These are phyloP conservation scores for Exidia glandulosa DNA, from an alignment of 768 basidiomycete genomes.

Conservation along the genomic window DNA sequence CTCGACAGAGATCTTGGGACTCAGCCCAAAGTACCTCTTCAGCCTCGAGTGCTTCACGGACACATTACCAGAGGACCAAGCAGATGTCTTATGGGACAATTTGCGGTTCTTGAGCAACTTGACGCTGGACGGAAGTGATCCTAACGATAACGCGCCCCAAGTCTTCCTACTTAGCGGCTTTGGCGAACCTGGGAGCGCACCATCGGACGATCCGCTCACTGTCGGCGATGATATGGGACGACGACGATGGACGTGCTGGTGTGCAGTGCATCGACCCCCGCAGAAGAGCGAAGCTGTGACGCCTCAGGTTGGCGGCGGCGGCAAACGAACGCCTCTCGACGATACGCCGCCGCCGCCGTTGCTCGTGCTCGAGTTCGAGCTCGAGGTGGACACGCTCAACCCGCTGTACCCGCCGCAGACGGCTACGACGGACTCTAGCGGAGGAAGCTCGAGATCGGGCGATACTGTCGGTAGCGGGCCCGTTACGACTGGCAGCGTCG, in stretches of 20 bases:
- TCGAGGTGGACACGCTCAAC: slow-evolving; percentile 58
- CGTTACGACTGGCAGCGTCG: no score
- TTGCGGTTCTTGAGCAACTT: slow-evolving; percentile 53
- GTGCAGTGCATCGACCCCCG: slow-evolving; percentile 47
- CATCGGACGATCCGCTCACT: slow-evolving; percentile 16
- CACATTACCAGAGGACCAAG: slow-evolving; percentile 53
- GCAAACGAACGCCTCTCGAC: not conserved
- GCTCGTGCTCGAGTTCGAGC: slow-evolving; percentile 71
- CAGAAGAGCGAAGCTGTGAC: slow-evolving; percentile 3
- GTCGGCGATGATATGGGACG: slow-evolving; percentile 21
- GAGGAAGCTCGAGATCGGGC: not conserved
- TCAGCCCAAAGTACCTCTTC: slow-evolving; percentile 62
- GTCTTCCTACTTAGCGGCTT: slow-evolving; percentile 62
- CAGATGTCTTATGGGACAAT: slow-evolving; percentile 60
- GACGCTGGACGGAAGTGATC: slow-evolving; percentile 22
- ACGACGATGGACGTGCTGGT: slow-evolving; percentile 60
- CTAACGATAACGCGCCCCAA: slow-evolving; percentile 41
- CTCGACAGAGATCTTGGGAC: slow-evolving; percentile 58
- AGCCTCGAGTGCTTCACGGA: slow-evolving; percentile 62
- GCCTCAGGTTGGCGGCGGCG: not conserved
- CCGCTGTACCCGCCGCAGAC: slow-evolving; percentile 46
- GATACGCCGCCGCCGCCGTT: slow-evolving; percentile 18
- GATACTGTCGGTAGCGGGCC: no score
- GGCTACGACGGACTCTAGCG: not conserved
- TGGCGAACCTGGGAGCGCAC: slow-evolving; percentile 50